Percentiles rank a stretch among this genome's conserved stretches.
Evolutionary conservation across 2,329 filamentous ascomycete genomes (phyloP).

Genomic region (Curvularia sp.): DNA sequence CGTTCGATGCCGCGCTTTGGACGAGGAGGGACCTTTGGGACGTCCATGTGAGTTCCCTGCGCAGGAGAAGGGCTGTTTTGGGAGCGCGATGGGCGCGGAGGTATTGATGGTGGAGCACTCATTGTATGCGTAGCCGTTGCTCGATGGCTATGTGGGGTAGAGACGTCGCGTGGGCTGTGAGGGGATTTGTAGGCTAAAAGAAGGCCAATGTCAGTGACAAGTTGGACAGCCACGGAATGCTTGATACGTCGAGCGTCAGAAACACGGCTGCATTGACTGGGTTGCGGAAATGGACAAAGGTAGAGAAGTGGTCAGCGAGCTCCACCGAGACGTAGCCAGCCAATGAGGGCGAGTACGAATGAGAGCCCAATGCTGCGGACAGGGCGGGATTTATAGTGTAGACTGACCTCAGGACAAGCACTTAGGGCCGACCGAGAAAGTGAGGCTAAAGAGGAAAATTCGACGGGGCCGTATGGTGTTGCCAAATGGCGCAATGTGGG

Average conservation of each 20-base stretch:
- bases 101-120: constrained; percentile 62
- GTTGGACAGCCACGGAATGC: constrained; percentile 23
- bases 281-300: constrained; percentile 18
- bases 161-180: constrained; percentile 20
- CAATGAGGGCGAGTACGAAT: constrained; percentile 26
- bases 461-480: constrained; percentile 5
- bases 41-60: constrained; percentile 56
- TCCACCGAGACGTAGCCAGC: constrained; percentile 20
- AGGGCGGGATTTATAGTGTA: constrained; percentile 19
- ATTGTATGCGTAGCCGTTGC: constrained; percentile 44
- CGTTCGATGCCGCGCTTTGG: constrained; percentile 73
- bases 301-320: constrained; percentile 27
- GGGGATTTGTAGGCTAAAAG: constrained; percentile 20
- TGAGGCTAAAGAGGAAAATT: constrained; percentile 10
- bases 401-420: constrained; percentile 26
- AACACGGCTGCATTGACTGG: constrained; percentile 27
- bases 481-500: constrained; percentile 31
- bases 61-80: constrained; percentile 53
- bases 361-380: constrained; percentile 27
- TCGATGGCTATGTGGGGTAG: constrained; percentile 24
- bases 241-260: constrained; percentile 33
- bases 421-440: constrained; percentile 14
- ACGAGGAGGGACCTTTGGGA: constrained; percentile 80
- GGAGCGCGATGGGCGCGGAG: constrained; percentile 67
- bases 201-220: constrained; percentile 32